Evolutionary conservation across 2,329 filamentous ascomycete genomes (phyloP), one percentile per base, ranked within the genome.

Genomic region (Orbilia brochopaga): DNA sequence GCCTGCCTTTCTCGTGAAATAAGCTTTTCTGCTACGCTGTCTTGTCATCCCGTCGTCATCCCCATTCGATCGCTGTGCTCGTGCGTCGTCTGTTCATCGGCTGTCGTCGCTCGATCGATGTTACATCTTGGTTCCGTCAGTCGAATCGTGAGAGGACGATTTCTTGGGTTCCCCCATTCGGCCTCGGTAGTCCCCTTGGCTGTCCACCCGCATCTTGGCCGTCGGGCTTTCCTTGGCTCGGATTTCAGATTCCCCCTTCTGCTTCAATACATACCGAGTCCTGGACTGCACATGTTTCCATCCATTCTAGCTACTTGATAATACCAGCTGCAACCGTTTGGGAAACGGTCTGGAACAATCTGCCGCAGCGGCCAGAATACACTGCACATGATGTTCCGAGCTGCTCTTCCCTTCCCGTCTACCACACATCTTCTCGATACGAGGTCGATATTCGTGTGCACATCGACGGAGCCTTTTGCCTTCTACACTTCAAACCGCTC

Each of bases 401-500:
- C n/a, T n/a, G n/a, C n/a, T n/a, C n/a, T n/a, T n/a, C n/a, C n/a
- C n/a, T n/a, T n/a, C n/a, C n/a, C n/a, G n/a, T n/a, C n/a, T n/a
- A n/a, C n/a, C n/a, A n/a, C n/a, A n/a, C n/a, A n/a, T n/a, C n/a
- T n/a, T n/a, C n/a, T n/a, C n/a, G n/a, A n/a, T n/a, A n/a, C n/a
- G n/a, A n/a, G n/a, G n/a, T n/a, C n/a, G n/a, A n/a, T n/a, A 32
- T 4, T 32, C 27, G 27, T 32, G 27, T 8, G 8, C 27, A 32
- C 27, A 8, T 32, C 27, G 42, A 63, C 66, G 66, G 53, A 46
- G 40, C 21, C 32, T 65, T 72, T 72, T 55, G 42, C 21, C 21
- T 13, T 54, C 17, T 30, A n/a, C 17, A 5, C 27, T 44, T 37
- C 11, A 44, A 44, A 11, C 8, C 27, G 24, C 60, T 62, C 51